A percentile compares a stretch with the other conserved stretches of the same genome.
Evolutionary conservation across 257 asterid species (phyloP).

Genomic region (Plantago ovata): DNA sequence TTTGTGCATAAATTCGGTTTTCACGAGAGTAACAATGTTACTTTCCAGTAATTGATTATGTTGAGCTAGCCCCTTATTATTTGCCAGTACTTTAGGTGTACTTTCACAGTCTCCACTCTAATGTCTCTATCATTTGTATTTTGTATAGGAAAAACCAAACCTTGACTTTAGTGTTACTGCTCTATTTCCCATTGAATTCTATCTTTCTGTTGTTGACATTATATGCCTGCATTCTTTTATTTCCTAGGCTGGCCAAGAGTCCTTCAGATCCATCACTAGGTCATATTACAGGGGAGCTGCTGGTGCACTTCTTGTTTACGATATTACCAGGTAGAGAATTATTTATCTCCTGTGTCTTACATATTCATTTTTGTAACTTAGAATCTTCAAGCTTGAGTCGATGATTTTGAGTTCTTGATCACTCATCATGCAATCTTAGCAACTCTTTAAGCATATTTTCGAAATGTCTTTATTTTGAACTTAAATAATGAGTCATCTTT

Average conservation of each 20-base stretch:
- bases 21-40: too few species aligned
- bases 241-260: constrained; percentile 63
- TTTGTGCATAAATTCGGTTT: too few species aligned
- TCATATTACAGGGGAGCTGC: constrained; percentile 72
- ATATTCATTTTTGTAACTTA: too few species aligned
- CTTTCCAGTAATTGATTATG: not conserved
- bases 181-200: constrained; percentile 4
- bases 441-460: too few species aligned
- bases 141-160: too few species aligned
- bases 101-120: not conserved
- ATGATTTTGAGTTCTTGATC: too few species aligned
- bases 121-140: not conserved
- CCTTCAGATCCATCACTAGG: constrained; percentile 62
- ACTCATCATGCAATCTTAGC: too few species aligned
- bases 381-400: too few species aligned
- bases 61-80: not conserved
- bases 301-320: constrained; percentile 68
- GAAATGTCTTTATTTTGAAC: too few species aligned
- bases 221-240: not conserved
- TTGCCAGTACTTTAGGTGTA: not conserved
- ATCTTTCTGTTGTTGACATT: not conserved
- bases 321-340: constrained; percentile 42
- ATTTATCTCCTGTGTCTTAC: too few species aligned
- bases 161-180: not conserved
- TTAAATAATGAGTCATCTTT: too few species aligned